Conservation (phyloP, 805 yeast species). For the Lachancea lanzarotensis region DNA sequence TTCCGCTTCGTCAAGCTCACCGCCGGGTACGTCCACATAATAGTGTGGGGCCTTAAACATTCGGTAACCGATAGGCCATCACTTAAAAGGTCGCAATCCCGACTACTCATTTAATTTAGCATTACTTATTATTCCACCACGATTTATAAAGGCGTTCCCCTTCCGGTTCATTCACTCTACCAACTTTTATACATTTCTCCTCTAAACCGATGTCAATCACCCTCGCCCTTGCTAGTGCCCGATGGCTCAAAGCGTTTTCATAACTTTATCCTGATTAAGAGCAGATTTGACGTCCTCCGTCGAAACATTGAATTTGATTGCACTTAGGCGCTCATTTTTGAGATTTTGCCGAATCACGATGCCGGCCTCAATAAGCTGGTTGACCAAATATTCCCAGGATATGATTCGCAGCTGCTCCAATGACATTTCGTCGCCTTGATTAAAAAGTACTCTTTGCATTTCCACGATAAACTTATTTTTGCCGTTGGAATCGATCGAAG, state of each 20-base stretch:
- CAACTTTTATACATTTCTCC: too few species aligned
- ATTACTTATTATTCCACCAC: too few species aligned
- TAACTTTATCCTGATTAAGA: slow-evolving; percentile 48
- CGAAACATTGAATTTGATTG: slow-evolving; percentile 60
- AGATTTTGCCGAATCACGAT: slow-evolving; percentile 60
- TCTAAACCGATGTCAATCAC: too few species aligned
- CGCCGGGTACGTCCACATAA: slow-evolving; percentile 1
- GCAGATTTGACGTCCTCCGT: slow-evolving; percentile 62
- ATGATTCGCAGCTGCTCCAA: slow-evolving; percentile 53
- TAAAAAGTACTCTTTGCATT: slow-evolving; percentile 30
- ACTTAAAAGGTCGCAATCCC: not conserved
- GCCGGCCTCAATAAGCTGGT: slow-evolving; percentile 75
- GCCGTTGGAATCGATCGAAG: slow-evolving; percentile 40
- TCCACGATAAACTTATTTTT: slow-evolving; percentile 25
- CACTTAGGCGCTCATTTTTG: slow-evolving; percentile 59
- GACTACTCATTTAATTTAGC: too few species aligned
- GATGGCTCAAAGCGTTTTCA: slow-evolving; percentile 29
- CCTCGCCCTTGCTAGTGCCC: not conserved
- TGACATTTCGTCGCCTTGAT: slow-evolving; percentile 32
- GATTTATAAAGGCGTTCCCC: too few species aligned
- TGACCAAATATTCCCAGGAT: slow-evolving; percentile 45
- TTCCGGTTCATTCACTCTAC: too few species aligned
- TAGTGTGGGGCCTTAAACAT: too few species aligned
- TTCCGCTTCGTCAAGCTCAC: slow-evolving; percentile 4
- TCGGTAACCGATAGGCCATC: not conserved